These are phyloP conservation scores for Ustilago shanxiensis DNA, from an alignment of 1,284 basidiomycete species.

Conservation along the genomic window DNA sequence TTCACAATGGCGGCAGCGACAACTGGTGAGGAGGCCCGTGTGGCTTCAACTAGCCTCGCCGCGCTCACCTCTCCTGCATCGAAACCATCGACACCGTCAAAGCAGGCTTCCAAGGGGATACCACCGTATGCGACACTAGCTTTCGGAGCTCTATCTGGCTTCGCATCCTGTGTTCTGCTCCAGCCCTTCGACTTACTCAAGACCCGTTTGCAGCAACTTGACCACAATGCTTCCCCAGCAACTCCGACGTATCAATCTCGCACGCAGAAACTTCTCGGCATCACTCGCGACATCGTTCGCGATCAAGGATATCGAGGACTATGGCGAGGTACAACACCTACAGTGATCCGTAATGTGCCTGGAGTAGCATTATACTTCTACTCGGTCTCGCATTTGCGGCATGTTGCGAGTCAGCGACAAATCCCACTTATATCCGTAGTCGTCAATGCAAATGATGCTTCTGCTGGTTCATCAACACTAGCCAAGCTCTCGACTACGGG, in stretches of 20 bases:
- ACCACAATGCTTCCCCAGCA: conserved; percentile 15
- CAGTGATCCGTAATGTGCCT: conserved; percentile 66
- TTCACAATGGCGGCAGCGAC: not conserved
- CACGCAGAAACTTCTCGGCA: conserved; percentile 44
- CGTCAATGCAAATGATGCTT: conserved; percentile 68
- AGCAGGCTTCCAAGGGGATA: conserved; percentile 18
- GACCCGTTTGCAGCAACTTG: conserved; percentile 66
- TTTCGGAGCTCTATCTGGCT: conserved; percentile 64
- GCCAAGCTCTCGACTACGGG: conserved; percentile 80
- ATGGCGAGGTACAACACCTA: conserved; percentile 68
- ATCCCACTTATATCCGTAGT: conserved; percentile 63
- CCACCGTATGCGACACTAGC: conserved; percentile 62
- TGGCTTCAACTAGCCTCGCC: not conserved
- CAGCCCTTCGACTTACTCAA: conserved; percentile 69
- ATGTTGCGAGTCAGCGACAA: conserved; percentile 50
- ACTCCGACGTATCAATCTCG: conserved; percentile 18
- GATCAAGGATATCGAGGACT: conserved; percentile 61
- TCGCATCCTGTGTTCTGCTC: conserved; percentile 66
- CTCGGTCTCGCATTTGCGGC: conserved; percentile 63
- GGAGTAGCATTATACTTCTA: conserved; percentile 69
- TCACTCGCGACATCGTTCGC: conserved; percentile 42
- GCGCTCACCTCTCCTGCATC: not conserved
- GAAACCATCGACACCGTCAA: not conserved
- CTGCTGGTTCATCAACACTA: conserved; percentile 44
- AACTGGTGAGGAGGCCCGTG: conserved; percentile 9